Percentiles rank a stretch among this genome's conserved stretches.
These are phyloP conservation scores for Cutaneotrichosporon cyanovorans DNA, from an alignment of 1,284 basidiomycete genomes.

Conservation along the genomic window DNA sequence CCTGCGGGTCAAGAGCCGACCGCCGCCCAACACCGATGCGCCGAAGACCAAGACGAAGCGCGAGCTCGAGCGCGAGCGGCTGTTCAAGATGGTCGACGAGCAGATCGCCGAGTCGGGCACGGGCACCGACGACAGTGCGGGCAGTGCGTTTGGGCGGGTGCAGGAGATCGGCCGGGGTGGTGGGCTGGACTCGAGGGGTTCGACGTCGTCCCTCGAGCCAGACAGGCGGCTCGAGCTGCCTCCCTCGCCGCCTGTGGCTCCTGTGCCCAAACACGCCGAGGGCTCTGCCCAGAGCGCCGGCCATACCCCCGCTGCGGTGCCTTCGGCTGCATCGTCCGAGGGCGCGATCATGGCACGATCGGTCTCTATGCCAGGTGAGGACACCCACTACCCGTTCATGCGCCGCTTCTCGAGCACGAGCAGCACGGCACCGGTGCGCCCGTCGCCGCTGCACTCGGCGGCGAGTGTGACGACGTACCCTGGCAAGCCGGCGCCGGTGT, in stretches of 20 bases:
- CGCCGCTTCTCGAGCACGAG: too few relatives aligned
- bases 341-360: too few relatives aligned
- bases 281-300: too few relatives aligned
- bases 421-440: background rate
- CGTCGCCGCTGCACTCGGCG: constrained; percentile 25
- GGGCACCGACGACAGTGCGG: background rate
- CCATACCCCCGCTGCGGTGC: too few relatives aligned
- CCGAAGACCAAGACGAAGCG: constrained; percentile 36
- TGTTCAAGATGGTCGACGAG: constrained; percentile 41
- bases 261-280: too few relatives aligned
- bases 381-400: too few relatives aligned
- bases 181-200: constrained; percentile 1
- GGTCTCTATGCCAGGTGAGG: too few relatives aligned
- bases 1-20: constrained; percentile 13
- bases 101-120: constrained; percentile 23
- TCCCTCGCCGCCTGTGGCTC: background rate
- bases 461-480: too few relatives aligned
- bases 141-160: constrained; percentile 16
- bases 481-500: too few relatives aligned
- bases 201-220: background rate
- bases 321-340: too few relatives aligned
- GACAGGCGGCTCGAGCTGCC: background rate
- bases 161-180: constrained; percentile 22
- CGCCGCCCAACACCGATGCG: background rate
- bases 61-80: constrained; percentile 40